Base-by-base conservation (phyloP, 176 grass and related monocot species). In the Cocos nucifera region DNA sequence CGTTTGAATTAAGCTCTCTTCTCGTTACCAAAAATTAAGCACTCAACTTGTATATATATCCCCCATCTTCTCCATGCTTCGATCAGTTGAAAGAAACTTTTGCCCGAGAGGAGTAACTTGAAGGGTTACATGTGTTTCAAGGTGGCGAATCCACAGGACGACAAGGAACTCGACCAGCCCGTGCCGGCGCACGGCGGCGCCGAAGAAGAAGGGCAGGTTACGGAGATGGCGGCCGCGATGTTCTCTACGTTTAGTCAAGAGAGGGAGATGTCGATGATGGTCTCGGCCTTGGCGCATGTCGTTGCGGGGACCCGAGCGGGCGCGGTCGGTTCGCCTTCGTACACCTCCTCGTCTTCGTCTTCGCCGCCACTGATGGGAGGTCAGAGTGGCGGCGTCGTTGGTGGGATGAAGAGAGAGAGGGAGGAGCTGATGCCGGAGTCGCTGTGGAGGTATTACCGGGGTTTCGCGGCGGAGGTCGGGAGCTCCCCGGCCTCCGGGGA, bases 191-290 rank as follows among this genome's bases (percentile, higher is more conserved):
- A 16, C 49, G 15, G 4, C 1, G 3, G 15, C 6, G 5, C 19
- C 61, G 18, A 49, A 2, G 3, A 25, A 17, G 16, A 3, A 10
- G 19, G 19, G 16, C 32, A 5, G 32, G 61, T 16, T 1, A 12
- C 30, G 14, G 15, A 8, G 57, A 24, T 16, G 61, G 7, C 32
- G 17, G 17, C 20, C 16, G 4, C n/a, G 49, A 52, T 4, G n/a
- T 17, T 22, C 32, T 19, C 16, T 7, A 0, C 48, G 22, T 26
- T 17, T 15, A 52, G 50, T 4, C 15, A n/a, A 14, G 63, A 65
- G 15, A 48, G 27, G 26, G 90, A 95, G 79, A 95, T 83, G 82
- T 83, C 82, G 18, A 50, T 63, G 15, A 95, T 95, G 82, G 90
- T 95, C 19, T 78, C 85, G 5, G 86, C 82, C 56, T 69, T 95